Evolutionary conservation across 306 rosid genomes (phyloP), one percentile per base, ranked within the genome.

Genomic region (Lathyrus aphaca): DNA sequence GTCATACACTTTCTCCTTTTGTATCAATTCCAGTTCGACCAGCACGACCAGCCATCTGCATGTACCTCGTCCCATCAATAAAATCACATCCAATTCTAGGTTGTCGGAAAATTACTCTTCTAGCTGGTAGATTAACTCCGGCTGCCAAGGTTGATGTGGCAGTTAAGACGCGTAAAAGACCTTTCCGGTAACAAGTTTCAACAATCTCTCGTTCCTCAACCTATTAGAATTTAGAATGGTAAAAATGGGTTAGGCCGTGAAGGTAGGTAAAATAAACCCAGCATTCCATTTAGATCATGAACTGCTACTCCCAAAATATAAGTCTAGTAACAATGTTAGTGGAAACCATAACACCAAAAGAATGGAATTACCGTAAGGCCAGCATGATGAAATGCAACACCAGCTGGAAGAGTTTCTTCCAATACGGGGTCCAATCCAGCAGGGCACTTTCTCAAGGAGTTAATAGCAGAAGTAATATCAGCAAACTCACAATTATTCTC

Each of bases 11-110:
- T 81, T 94, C 97, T 68, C 98, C 98, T 63, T 86, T 91, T 25
- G 98, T 85, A 82, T 94, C 98, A 68, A 94, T 94, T 75, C 98
- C 98, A 72, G 98, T 90, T 74, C 97, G 90, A 76, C 98, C 98
- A 82, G 98, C 98, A 67, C 98, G 89, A 50, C 98, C 98, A 82
- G 97, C 91, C 98, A 94, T 94, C 83, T 94, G 97, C 59, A 73
- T 88, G 84, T 94, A 94, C 85, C 92, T 87, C 8, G 96, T 89
- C 69, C 92, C 98, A 77, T 94, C 98, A 58, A 94, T 81, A 79
- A 93, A 90, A 82, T 94, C 97, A 61, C 92, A 82, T 46, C 98
- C 98, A 64, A 94, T 90, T 84, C 80, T 81, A 39, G 97, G 97
- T 79, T 94, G 98, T 43, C 98, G 96, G 67, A 94, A 94, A 84